Conservation (phyloP, 352 stramenopile species). For the Globisporangium cystogenes region DNA sequence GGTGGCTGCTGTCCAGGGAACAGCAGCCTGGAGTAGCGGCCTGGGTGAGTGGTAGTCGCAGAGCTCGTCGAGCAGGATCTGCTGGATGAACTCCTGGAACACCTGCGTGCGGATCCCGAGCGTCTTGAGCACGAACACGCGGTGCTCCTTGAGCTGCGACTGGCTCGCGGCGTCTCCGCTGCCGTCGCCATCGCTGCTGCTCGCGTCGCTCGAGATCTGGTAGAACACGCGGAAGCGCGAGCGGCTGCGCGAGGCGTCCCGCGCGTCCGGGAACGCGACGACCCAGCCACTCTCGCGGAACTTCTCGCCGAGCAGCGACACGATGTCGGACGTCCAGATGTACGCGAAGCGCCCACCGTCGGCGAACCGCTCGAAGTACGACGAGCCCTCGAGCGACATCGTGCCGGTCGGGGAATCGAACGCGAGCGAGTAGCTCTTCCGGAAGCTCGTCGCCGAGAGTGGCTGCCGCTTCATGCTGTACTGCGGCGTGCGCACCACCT, state of each 20-base stretch:
- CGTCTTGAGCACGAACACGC: slow-evolving; percentile 8
- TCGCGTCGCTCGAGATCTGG: slow-evolving; percentile 1
- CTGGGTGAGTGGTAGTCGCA: background rate
- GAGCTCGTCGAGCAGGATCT: slow-evolving; percentile 4
- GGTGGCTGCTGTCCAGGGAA: too few species aligned
- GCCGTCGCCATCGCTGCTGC: background rate
- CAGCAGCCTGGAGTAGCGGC: background rate
- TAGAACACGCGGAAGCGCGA: slow-evolving; percentile 6
- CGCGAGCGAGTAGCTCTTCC: slow-evolving; percentile 5
- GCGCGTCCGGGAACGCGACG: background rate
- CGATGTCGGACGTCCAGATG: slow-evolving; percentile 3
- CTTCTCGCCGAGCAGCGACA: background rate
- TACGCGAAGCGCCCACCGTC: background rate
- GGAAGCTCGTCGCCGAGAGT: slow-evolving; percentile 1
- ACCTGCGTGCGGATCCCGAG: slow-evolving; percentile 1
- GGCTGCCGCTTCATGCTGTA: slow-evolving; percentile 4
- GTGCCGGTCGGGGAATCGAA: background rate
- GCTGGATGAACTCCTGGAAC: slow-evolving; percentile 9
- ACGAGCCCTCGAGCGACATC: slow-evolving; percentile 3
- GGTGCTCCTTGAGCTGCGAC: background rate
- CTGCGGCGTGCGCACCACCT: background rate
- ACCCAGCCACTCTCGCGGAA: slow-evolving; percentile 8
- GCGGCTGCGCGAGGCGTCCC: background rate
- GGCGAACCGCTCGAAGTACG: slow-evolving; percentile 1
- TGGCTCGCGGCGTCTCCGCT: background rate